These are phyloP conservation scores for Schoenoplectus tabernaemontani DNA, from an alignment of 202 grass and related monocot genomes.

Conservation along the genomic window DNA sequence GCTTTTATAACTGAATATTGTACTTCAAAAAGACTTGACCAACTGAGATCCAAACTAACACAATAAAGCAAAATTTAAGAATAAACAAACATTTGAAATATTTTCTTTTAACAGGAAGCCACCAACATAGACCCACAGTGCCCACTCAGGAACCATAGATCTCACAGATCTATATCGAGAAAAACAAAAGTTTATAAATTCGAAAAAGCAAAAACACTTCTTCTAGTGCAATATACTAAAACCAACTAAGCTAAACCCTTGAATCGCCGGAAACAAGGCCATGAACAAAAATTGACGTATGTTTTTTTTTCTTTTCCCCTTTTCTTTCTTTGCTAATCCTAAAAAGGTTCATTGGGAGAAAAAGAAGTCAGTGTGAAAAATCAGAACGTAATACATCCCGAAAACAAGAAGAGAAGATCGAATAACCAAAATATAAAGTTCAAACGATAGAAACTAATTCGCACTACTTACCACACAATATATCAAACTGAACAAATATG, in stretches of 20 bases:
- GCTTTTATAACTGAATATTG: slow-evolving; percentile 3
- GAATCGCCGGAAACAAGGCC: background rate
- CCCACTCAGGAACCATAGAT: slow-evolving; percentile 10
- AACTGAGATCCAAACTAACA: slow-evolving; percentile 9
- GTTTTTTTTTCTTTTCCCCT: no score
- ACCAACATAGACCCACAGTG: slow-evolving; percentile 4
- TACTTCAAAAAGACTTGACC: background rate
- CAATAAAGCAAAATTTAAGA: slow-evolving; percentile 12
- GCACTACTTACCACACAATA: background rate
- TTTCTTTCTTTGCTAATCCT: background rate
- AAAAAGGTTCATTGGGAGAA: background rate
- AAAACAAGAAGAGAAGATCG: slow-evolving; percentile 2
- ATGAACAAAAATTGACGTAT: no score
- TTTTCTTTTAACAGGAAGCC: slow-evolving; percentile 7
- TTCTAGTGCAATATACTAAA: slow-evolving; percentile 6
- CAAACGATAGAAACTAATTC: background rate
- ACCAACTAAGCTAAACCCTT: background rate
- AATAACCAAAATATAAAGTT: slow-evolving; percentile 2
- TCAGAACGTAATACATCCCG: background rate
- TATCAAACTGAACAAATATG: slow-evolving; percentile 1
- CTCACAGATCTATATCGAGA: slow-evolving; percentile 4
- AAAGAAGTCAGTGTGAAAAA: background rate
- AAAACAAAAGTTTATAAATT: background rate
- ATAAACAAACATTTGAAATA: slow-evolving; percentile 2
- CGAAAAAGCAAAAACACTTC: background rate